Base-by-base conservation (phyloP, 1,139 yeast species). In the Nematodospora anomalae region DNA sequence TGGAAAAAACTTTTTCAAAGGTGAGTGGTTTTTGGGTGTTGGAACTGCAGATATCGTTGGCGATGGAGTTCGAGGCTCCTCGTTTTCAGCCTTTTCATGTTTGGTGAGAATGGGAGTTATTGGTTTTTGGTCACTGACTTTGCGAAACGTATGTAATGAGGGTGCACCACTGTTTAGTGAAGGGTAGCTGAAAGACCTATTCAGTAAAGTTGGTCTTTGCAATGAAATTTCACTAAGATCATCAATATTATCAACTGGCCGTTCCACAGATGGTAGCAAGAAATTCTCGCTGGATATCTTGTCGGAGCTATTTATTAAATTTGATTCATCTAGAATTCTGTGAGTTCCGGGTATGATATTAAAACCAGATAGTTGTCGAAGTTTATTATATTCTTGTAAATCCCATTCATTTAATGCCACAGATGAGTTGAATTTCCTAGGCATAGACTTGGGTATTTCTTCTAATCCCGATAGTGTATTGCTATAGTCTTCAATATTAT, bases 141-240 rank as follows among this genome's bases (percentile, higher is more conserved):
- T 28, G 12, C 37, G 27, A 28, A 33, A 37, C n/a, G 40, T 37
- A 12, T 30, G 35, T 16, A 37, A 26, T 16, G 38, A 35, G 5
- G 42, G 38, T 20, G 40, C 34, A 13, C n/a, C n/a, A n/a, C 22
- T 22, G 18, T 33, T 8, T 26, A 68, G 52, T 3, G 74, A 68
- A 4, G 74, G 74, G 1, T 73, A 74, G 50, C 72, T 64, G 25
- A 51, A 47, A 1, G 71, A 61, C 22, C 67, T 37, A 40, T 49
- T 52, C 59, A 58, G 59, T n/a, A 48, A 42, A 8, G 50, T 35
- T n/a, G n/a, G n/a, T 23, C 26, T 33, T 27, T n/a, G 28, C 9
- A 4, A 13, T 10, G 37, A 26, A 16, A 55, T 24, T 32, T 63
- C 68, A 43, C 65, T 60, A 16, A 64, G 41, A 36, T 52, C 47